Evolutionary conservation across 2,329 filamentous ascomycete species (phyloP).

Genomic region (Acarospora socialis): DNA sequence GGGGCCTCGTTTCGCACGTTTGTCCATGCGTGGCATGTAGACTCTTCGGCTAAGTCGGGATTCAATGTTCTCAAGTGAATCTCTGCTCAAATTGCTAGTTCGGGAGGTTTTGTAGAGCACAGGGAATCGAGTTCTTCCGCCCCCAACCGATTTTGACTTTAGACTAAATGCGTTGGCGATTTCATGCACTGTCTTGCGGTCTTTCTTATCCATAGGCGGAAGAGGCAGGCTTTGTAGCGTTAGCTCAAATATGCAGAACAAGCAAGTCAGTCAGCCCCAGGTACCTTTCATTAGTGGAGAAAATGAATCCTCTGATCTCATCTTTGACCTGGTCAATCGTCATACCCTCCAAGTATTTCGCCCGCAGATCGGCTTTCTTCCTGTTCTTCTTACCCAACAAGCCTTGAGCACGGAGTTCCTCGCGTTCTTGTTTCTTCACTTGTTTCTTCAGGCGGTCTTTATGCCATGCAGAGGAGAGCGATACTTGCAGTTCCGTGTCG

Average conservation of each 20-base stretch:
- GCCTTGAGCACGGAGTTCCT: constrained; percentile 51
- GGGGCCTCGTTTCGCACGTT: constrained; percentile 20
- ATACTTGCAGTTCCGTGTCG: constrained; percentile 52
- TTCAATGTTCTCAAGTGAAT: constrained; percentile 35
- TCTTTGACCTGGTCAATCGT: constrained; percentile 53
- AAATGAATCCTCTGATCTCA: constrained; percentile 59
- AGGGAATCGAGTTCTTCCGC: constrained; percentile 58
- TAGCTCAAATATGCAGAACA: constrained; percentile 7
- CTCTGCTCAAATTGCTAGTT: constrained; percentile 48
- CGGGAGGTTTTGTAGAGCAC: constrained; percentile 59
- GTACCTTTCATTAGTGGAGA: constrained; percentile 48
- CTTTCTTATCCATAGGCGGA: constrained; percentile 68
- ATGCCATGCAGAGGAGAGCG: constrained; percentile 45
- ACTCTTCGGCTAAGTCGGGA: constrained; percentile 23
- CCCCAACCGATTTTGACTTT: constrained; percentile 71
- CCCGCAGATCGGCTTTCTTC: constrained; percentile 44
- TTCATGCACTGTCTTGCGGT: constrained; percentile 67
- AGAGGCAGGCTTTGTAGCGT: constrained; percentile 46
- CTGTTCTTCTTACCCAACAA: constrained; percentile 43
- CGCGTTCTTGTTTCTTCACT: constrained; percentile 53
- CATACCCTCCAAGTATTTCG: constrained; percentile 63
- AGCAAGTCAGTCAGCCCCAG: constrained; percentile 15
- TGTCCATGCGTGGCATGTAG: constrained; percentile 43
- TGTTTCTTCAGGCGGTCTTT: constrained; percentile 60
- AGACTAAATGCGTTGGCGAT: constrained; percentile 61